phyloP scores from a whole-genome alignment of 2,329 filamentous ascomycete genomes.

The Aspergillus clavatus region DNA sequence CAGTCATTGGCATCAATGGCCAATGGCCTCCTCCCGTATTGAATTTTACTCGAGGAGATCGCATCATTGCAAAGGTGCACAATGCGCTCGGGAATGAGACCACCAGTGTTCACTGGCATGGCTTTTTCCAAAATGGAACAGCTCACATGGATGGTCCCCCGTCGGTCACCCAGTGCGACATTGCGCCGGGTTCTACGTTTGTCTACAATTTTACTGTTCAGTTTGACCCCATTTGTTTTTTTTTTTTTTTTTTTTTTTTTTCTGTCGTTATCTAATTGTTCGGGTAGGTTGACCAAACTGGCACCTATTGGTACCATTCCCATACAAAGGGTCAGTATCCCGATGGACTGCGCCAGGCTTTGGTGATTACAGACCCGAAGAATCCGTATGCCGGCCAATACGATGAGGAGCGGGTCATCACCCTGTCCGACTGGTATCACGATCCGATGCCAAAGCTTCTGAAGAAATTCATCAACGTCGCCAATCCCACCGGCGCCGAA shows the following conservation, averaged over 20 bases:
- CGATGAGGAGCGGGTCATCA: slow-evolving; percentile 58
- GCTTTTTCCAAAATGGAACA: slow-evolving; percentile 72
- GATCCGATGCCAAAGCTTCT: slow-evolving; percentile 47
- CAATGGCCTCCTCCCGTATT: slow-evolving; percentile 70
- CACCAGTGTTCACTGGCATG: slow-evolving; percentile 70
- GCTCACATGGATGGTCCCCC: slow-evolving; percentile 69
- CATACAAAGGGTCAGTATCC: slow-evolving; percentile 61
- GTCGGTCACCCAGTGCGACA: slow-evolving; percentile 62
- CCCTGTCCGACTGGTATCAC: slow-evolving; percentile 68
- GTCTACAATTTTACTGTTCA: slow-evolving; percentile 65
- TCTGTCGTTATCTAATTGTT: background rate
- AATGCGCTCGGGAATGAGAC: slow-evolving; percentile 62
- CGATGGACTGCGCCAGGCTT: slow-evolving; percentile 62
- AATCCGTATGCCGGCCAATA: slow-evolving; percentile 51
- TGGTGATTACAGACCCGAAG: slow-evolving; percentile 58
- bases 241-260: too few species aligned
- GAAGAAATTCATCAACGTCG: slow-evolving; percentile 44
- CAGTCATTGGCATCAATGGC: slow-evolving; percentile 66
- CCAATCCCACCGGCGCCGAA: slow-evolving; percentile 53
- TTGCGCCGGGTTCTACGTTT: slow-evolving; percentile 58
- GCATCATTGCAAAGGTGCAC: slow-evolving; percentile 61
- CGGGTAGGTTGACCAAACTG: slow-evolving; percentile 37
- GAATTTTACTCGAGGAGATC: slow-evolving; percentile 70
- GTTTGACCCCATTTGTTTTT: too few species aligned
- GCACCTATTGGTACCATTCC: slow-evolving; percentile 63